Base-by-base conservation (phyloP, 2,329 filamentous ascomycete species). In the Pezicula radicicola region DNA sequence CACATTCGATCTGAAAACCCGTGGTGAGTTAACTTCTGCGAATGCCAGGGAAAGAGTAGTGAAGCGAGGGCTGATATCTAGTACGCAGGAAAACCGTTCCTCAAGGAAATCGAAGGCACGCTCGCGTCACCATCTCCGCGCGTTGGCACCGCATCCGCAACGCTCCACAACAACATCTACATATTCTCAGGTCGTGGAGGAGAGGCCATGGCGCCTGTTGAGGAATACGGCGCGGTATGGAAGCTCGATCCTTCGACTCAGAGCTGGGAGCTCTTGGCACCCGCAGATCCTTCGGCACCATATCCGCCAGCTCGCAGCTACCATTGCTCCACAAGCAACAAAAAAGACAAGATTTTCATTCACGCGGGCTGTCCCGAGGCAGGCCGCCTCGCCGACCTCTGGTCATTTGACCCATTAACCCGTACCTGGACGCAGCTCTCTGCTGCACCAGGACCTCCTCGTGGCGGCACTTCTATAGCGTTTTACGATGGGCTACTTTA, bases 111-210 rank as follows among this genome's bases (percentile, higher is more conserved):
- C 21, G 30, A 37, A 19, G 51, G n/a, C 27, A 53, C 48, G 12
- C 19, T 49, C 10, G 41, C 40, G 10, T 40, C 73, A 1, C 82
- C 82, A 1, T 68, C 70, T 0, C 74, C 83, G 0, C 75, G 84
- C 0, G 81, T 87, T 1, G 83, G 84, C 18, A 70, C 75, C 6
- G 72, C 81, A 0, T 73, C 75, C 5, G 67, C 76, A 0, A 65
- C 68, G 0, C 53, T 84, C 6, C 60, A 74, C 48, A 66, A 68
- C 3, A 74, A 69, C 1, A 68, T 87, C 19, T 86, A 82, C 59
- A 47, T 86, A 35, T 87, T 86, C 66, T 84, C 81, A 4, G 84
- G 84, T 6, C 78, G 83, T 2, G 82, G 83, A 2, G 83, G 83
- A 6, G 58, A 72, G 6, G 78, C 73, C 2, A 85, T 86, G 83